Base-by-base conservation (phyloP, 352 stramenopile species). In the Phytophthora sp. region DNA sequence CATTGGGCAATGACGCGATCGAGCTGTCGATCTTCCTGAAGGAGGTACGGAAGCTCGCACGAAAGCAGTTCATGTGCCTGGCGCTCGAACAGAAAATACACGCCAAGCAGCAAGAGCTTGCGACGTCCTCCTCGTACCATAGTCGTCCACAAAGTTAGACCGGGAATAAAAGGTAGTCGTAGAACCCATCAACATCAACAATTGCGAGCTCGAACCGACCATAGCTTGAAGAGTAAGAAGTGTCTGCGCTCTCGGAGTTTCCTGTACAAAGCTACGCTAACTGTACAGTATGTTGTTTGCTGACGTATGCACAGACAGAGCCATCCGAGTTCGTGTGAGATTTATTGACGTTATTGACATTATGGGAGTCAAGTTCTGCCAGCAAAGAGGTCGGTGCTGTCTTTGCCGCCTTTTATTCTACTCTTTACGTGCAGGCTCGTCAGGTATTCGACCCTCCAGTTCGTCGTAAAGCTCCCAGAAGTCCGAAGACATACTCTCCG, bases 41-140 rank as follows among this genome's bases (percentile, higher is more conserved):
- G 57, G 89, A 98, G 64, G 86, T 98, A 54, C 84, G 91, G 15
- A 95, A 96, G 68, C 74, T 98, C 45, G 69, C 90, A 27, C 80
- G 90, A 27, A 94, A 96, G 75, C 91, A 98, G 74, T 98, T 97
- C 64, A 91, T 96, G 83, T 89, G 83, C 52, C 74, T 91, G 53
- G 91, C 91, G 45, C 83, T 96, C 16, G 82, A 94, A 53, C 87
- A 95, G 67, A 96, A 96, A 77, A 89, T 97, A 71, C 77, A 88
- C 42, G 74, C 82, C 54, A 82, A 76, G 53, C 88, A 96, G 70
- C 88, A 92, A 65, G 74, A 89, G 57, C 57, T 88, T 2, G 70
- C 77, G 44, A 44, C 71, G 16, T 82, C 84, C 20, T 82, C 84
- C 20, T 74, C 82, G 64, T 91, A 90, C 57, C 63, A 84, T 80